Evolutionary conservation across 345 rosid species (phyloP), one percentile per base, ranked within the genome.

Genomic region (Dovyalis caffra): DNA sequence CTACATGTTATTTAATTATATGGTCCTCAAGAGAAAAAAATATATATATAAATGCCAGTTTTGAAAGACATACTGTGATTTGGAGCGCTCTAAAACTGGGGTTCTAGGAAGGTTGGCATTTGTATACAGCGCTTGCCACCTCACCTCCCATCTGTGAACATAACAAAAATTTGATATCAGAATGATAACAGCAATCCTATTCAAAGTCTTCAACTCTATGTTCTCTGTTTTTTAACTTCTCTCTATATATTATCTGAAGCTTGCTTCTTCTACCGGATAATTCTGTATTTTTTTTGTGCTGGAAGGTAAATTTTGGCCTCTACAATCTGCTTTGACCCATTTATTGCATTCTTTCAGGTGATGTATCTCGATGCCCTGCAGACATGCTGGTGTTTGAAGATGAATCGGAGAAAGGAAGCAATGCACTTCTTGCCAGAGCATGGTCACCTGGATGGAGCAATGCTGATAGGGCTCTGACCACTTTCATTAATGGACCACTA

Each of bases 391-490:
- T 86, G 33, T 95, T 95, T 78, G 99, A 95, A 83, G 99, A 95
- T 63, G 98, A 92, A 60, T 89, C 79, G 34, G 99, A 95, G 87
- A 95, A 85, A 78, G 99, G 94, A 86, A 92, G 98, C 85, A 95
- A 95, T 83, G 99, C 97, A 11, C 91, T 95, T 81, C 97, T 92
- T 61, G 89, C 99, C 73, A 90, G 99, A 77, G 99, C 98, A 74
- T 95, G 99, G 99, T 88, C 98, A 64, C 98, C 99, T 1, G 98
- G 99, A 4, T 95, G 99, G 99, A 91, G 91, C 85, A 90, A 83
- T 76, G 99, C 92, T 66, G 94, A 95, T 76, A 95, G 85, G 85
- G 94, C 98, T 76, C 83, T 95, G 80, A 90, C 94, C 18, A 82
- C 98, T 45, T 92, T 95, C 79, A 84, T 92, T 65, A 92, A 91